These are phyloP conservation scores for Russula foetens DNA, from an alignment of 768 basidiomycete genomes.

Conservation along the genomic window DNA sequence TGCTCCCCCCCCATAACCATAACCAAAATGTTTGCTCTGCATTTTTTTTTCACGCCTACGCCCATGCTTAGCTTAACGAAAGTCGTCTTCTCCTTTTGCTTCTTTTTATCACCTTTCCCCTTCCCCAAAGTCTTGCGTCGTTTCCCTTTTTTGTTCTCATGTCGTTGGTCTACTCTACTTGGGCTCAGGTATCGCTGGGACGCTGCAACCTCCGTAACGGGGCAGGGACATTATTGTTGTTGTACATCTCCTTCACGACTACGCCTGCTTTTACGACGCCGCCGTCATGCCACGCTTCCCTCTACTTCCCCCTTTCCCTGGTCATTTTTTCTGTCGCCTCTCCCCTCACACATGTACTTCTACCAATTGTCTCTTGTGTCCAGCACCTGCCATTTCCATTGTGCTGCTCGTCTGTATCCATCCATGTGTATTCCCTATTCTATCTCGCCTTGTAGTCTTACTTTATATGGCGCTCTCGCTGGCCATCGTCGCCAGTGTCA, in stretches of 20 bases:
- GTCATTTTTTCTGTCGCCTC: neutral
- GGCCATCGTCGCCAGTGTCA: neutral
- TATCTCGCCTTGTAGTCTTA: constrained; percentile 17
- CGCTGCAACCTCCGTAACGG: constrained; percentile 6
- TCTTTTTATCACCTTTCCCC: neutral
- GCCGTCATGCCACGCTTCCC: neutral
- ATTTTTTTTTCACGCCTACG: neutral
- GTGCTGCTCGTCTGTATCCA: constrained; percentile 13
- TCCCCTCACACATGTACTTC: constrained; percentile 17
- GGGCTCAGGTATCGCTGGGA: constrained; percentile 13
- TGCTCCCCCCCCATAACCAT: neutral
- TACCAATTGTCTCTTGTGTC: constrained; percentile 10
- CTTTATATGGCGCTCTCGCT: constrained; percentile 8
- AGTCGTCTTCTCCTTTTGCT: neutral
- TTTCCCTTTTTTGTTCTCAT: neutral
- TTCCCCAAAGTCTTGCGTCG: neutral
- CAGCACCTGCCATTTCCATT: neutral
- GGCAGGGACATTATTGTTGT: constrained; percentile 8
- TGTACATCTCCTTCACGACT: constrained; percentile 1
- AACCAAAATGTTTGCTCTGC: constrained; percentile 2
- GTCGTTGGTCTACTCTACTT: constrained; percentile 5
- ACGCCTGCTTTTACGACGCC: constrained; percentile 9
- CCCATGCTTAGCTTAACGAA: neutral
- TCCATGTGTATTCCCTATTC: constrained; percentile 21
- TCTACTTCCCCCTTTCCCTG: neutral